Evolutionary conservation across 345 rosid genomes (phyloP).

Genomic region (Gossypium anomalum): DNA sequence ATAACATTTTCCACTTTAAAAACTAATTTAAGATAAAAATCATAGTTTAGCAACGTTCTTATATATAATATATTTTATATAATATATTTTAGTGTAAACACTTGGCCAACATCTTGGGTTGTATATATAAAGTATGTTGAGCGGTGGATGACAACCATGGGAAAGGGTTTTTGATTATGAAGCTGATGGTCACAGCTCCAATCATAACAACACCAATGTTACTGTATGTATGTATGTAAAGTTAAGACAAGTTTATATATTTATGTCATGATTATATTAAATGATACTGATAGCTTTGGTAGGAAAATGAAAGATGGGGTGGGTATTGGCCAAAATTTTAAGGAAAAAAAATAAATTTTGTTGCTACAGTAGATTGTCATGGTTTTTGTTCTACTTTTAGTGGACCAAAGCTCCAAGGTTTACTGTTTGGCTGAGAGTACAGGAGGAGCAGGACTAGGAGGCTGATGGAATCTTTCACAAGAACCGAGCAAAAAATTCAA

Average conservation of each 20-base stretch:
- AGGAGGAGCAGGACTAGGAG: background rate
- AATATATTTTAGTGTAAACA: too few relatives aligned
- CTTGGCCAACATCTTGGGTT: too few relatives aligned
- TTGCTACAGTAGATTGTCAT: background rate
- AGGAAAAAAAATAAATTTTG: background rate
- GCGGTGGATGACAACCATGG: too few relatives aligned
- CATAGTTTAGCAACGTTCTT: too few relatives aligned
- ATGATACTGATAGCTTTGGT: background rate
- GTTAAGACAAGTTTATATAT: background rate
- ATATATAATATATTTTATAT: too few relatives aligned
- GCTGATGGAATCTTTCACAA: background rate
- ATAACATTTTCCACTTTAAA: too few relatives aligned
- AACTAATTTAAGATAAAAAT: too few relatives aligned
- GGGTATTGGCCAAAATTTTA: background rate
- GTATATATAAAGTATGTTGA: too few relatives aligned
- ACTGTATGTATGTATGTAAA: background rate
- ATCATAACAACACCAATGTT: background rate
- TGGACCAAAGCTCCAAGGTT: background rate
- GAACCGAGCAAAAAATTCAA: background rate
- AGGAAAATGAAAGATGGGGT: background rate
- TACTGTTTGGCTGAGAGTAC: background rate
- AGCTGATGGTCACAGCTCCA: background rate
- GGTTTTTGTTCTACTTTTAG: background rate
- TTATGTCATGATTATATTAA: background rate
- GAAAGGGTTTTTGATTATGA: too few relatives aligned